Conservation (phyloP, 441 rosid species). For the Syzygium malaccense region DNA sequence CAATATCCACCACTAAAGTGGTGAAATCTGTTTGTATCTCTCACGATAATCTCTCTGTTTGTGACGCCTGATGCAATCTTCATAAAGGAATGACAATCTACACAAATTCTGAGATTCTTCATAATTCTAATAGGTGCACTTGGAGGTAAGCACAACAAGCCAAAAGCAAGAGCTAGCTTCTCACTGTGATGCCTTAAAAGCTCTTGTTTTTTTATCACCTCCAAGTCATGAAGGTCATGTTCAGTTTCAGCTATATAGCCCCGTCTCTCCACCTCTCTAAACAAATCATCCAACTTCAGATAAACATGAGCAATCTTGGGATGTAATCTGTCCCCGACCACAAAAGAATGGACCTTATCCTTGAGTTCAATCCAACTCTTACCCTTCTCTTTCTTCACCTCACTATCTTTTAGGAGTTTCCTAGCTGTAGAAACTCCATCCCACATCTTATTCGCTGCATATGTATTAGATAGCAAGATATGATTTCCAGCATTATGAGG, state of each 20-base stretch:
- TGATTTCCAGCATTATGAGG: constrained; percentile 78
- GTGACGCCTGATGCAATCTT: constrained; percentile 38
- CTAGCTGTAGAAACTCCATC: constrained; percentile 51
- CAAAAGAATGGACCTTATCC: constrained; percentile 55
- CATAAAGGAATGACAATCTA: constrained; percentile 61
- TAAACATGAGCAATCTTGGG: constrained; percentile 46
- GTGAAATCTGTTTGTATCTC: constrained; percentile 57
- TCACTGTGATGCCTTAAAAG: constrained; percentile 54
- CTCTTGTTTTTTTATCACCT: constrained; percentile 41
- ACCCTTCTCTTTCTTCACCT: constrained; percentile 57
- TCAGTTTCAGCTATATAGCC: constrained; percentile 44
- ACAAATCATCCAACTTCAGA: constrained; percentile 31
- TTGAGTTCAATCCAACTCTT: constrained; percentile 78
- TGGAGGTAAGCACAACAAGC: constrained; percentile 31
- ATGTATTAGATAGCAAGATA: constrained; percentile 51
- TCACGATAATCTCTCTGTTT: constrained; percentile 35
- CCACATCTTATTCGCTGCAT: constrained; percentile 58
- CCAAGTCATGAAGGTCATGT: constrained; percentile 56
- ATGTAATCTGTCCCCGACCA: constrained; percentile 53
- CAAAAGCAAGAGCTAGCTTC: constrained; percentile 49
- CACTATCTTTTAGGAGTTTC: constrained; percentile 44
- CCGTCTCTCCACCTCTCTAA: constrained; percentile 33
- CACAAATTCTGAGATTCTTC: constrained; percentile 59
- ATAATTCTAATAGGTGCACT: constrained; percentile 37
- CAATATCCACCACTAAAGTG: constrained; percentile 45